Evolutionary conservation across 2,329 filamentous ascomycete species (phyloP), one percentile per base, ranked within the genome.

Genomic region (Scytalidium lignicola): DNA sequence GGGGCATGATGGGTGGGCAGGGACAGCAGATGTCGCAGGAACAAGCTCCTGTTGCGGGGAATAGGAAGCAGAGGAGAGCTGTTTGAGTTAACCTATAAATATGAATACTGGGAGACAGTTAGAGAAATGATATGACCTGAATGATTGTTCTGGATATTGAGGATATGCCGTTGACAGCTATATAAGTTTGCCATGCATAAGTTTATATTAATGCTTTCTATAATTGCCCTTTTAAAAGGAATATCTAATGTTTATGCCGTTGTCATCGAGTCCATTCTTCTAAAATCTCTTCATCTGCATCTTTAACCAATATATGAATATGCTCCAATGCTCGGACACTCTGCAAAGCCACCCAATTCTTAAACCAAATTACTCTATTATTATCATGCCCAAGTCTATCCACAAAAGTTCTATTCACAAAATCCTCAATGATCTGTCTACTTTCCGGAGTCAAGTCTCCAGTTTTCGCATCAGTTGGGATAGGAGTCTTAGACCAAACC

Each of bases 291-390:
- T 74, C 70, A 43, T 73, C 73, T 20, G 74, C 78, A 58, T 79
- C 72, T 47, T 70, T 75, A 45, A 85, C 78, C 60, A 86, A 63
- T 28, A 97, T 82, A 67, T 97, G 92, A 61, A 96, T 85, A 66
- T 96, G 92, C 71, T 96, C 91, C 43, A 96, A 74, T 2, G 87
- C 80, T 59, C 91, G 82, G 40, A 96, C 86, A 59, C 88, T 95
- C 73, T 96, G 95, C 64, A 96, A 70, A 21, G 83, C 82, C 51
- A 82, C 83, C 90, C 90, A 96, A 60, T 96, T 96, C 76, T 92
- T 95, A 71, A 96, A 96, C 90, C 90, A 97, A 52, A 90, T 65
- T 41, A 85, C 80, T 44, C 69, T 71, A 5, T 74, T 68, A 49
- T 55, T 76, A 3, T 67, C 70, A 0, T 67, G 65, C 0, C 74